phyloP scores from a whole-genome alignment of 768 basidiomycete genomes.

The Russula abietina region DNA sequence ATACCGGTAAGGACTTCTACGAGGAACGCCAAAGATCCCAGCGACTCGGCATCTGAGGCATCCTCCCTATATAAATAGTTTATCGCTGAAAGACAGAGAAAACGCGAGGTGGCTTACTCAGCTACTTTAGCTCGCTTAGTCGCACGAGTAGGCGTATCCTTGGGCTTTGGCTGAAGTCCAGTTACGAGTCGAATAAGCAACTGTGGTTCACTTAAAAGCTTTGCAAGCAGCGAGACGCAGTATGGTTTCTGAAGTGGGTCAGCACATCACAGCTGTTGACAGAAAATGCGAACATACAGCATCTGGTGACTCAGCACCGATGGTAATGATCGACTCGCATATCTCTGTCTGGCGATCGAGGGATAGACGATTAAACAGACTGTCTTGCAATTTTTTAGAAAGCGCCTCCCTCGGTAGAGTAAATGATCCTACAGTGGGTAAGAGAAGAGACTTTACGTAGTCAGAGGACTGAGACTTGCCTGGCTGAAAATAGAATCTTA shows the following conservation, averaged over 20 bases:
- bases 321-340: constrained; percentile 50
- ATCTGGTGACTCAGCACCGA: constrained; percentile 43
- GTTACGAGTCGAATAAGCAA: constrained; percentile 50
- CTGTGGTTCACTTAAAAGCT: constrained; percentile 43
- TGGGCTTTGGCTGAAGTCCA: constrained; percentile 41
- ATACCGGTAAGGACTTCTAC: constrained; percentile 67
- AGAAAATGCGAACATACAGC: constrained; percentile 37
- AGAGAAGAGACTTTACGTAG: constrained; percentile 11
- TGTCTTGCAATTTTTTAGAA: constrained; percentile 42
- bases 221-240: constrained; percentile 47
- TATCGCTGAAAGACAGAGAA: background rate
- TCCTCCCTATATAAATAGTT: constrained; percentile 7
- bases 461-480: constrained; percentile 32
- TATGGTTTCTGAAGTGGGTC: constrained; percentile 3
- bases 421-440: constrained; percentile 35
- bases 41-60: background rate
- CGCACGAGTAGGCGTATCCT: constrained; percentile 41
- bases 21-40: constrained; percentile 47
- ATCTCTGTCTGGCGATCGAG: constrained; percentile 50
- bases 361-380: constrained; percentile 50
- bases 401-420: constrained; percentile 38
- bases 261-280: constrained; percentile 1
- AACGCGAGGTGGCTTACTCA: constrained; percentile 37
- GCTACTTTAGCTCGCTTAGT: constrained; percentile 61
- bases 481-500: constrained; percentile 42